These are phyloP conservation scores for Monosporozyma aerobia DNA, from an alignment of 805 yeast genomes.

Conservation along the genomic window DNA sequence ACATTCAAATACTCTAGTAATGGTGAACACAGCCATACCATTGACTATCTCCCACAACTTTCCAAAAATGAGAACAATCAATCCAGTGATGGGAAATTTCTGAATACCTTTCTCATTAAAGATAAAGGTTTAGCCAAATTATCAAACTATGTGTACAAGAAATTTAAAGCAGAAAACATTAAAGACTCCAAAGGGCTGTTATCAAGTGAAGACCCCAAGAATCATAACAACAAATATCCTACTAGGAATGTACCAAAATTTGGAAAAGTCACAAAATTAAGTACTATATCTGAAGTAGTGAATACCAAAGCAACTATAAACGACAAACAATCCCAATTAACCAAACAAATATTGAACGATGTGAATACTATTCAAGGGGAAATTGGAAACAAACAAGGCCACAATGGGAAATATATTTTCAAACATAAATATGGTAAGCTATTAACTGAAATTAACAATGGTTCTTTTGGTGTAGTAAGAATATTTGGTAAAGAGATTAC, in stretches of 20 bases:
- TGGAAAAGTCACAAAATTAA: not conserved
- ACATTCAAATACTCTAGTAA: not conserved
- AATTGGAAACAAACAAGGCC: slow-evolving; percentile 8
- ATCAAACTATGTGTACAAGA: not conserved
- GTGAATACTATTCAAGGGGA: slow-evolving; percentile 17
- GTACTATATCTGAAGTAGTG: not conserved
- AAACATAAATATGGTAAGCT: slow-evolving; percentile 41
- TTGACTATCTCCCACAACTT: not conserved
- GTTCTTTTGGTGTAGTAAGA: slow-evolving; percentile 92
- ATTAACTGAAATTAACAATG: slow-evolving; percentile 66
- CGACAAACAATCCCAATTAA: slow-evolving; percentile 38
- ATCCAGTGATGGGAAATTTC: not conserved
- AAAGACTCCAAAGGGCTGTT: not conserved
- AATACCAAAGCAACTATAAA: slow-evolving; percentile 36
- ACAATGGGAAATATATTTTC: not conserved
- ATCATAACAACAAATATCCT: not conserved
- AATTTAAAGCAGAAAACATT: not conserved
- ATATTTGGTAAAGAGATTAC: slow-evolving; percentile 48
- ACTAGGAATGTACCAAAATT: not conserved
- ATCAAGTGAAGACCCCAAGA: not conserved
- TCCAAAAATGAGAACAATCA: not conserved
- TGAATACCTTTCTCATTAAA: not conserved
- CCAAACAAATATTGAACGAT: slow-evolving; percentile 38
- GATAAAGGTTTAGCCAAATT: not conserved
- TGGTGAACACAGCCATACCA: not conserved